These are phyloP conservation scores for Aristolochia fimbriata DNA, from an alignment of 164 flowering plant genomes.

Conservation along the genomic window DNA sequence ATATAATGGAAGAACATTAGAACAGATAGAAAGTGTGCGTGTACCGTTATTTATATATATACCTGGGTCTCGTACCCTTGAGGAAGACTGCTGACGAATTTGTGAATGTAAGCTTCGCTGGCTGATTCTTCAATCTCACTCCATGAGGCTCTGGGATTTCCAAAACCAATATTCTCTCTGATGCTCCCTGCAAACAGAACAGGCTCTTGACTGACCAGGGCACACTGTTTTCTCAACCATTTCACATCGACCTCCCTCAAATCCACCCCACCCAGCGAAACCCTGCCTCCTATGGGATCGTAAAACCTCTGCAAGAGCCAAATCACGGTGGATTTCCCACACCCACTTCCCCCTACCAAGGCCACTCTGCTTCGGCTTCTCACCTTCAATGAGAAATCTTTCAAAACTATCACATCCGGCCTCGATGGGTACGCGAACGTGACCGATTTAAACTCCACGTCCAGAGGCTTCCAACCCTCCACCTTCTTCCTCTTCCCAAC, in stretches of 20 bases:
- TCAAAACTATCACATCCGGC: constrained; percentile 44
- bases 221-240: constrained; percentile 59
- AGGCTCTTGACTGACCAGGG: constrained; percentile 78
- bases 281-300: constrained; percentile 51
- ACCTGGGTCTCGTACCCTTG: constrained; percentile 70
- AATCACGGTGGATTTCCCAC: constrained; percentile 65
- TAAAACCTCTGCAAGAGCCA: constrained; percentile 73
- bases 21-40: background rate
- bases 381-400: constrained; percentile 42
- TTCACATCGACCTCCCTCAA: constrained; percentile 51
- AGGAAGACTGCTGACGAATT: constrained; percentile 60
- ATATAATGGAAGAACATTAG: background rate
- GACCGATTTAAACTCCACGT: constrained; percentile 54
- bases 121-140: constrained; percentile 73
- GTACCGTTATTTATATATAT: no score
- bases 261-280: constrained; percentile 50
- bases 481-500: constrained; percentile 29
- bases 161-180: constrained; percentile 64
- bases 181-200: constrained; percentile 62
- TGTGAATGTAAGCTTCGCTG: constrained; percentile 56
- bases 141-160: constrained; percentile 55
- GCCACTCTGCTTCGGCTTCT: constrained; percentile 62
- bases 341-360: constrained; percentile 65
- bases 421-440: constrained; percentile 66
- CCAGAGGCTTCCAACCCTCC: constrained; percentile 25